Base-by-base conservation (phyloP, 192 early-diverging fungal species). In the Umbelopsis isabellina region DNA sequence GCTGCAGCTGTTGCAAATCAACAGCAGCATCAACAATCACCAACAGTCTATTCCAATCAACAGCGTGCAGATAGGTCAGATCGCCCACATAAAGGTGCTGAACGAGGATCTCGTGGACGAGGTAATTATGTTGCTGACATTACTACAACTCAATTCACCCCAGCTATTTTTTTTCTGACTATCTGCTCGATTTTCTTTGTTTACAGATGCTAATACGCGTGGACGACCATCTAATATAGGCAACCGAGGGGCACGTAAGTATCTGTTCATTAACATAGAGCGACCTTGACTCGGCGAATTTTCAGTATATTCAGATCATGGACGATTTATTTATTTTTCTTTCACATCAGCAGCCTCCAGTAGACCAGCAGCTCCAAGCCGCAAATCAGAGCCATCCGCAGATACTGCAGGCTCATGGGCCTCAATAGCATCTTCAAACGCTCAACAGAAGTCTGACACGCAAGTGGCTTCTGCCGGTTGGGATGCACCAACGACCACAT, bases 321-420 rank as follows among this genome's bases (percentile, higher is more conserved):
- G 2, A 50, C 66, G 27, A 21, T 46, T 66, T 18, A 53, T 35
- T 46, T 12, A 37, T 20, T 2, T 11, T 9, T 47, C 11, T 12
- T 0, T 1, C 27, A 11, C 6, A 35, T 4, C 30, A 37, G 55
- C 55, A 25, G 20, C 13, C n/a, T 68, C 15, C 70, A 71, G 61
- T 72, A 75, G 46, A 47, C 16, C 37, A 68, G 69, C 41, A 64
- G 61, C 13, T 44, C 46, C 58, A 51, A 46, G 69, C n/a, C 46
- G 30, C n/a, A 71, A 47, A 48, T 8, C 47, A 16, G 20, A 67
- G 45, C n/a, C 73, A 44, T 37, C 70, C 49, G 41, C 66, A 37
- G 61, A 50, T 25, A 25, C 72, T n/a, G 50, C 74, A 21, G 76
- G 76, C 64, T 80, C 83, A 25, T 85, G 80, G 80, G 83, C 83